Evolutionary conservation across 768 basidiomycete genomes (phyloP).

Genomic region (Mrakia hoshinonis): DNA sequence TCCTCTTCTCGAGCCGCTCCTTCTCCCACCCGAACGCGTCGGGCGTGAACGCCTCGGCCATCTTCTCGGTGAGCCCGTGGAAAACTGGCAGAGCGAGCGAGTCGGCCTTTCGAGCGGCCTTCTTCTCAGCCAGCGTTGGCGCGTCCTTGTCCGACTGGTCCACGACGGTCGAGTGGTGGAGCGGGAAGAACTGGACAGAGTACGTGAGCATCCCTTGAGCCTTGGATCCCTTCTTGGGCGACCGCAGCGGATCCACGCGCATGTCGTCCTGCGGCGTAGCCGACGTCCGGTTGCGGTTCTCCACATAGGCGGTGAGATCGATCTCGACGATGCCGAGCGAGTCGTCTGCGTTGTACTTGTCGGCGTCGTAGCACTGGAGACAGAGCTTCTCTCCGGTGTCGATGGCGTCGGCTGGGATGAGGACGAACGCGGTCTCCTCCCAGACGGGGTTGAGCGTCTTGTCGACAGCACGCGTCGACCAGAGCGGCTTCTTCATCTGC

Average conservation of each 20-base stretch:
- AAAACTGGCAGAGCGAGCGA: background rate
- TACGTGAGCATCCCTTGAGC: slow-evolving; percentile 35
- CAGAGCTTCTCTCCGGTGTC: slow-evolving; percentile 39
- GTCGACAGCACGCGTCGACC: slow-evolving; percentile 39
- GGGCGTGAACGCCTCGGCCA: slow-evolving; percentile 27
- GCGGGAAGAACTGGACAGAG: slow-evolving; percentile 37
- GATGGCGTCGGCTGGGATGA: slow-evolving; percentile 37
- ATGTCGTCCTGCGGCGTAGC: background rate
- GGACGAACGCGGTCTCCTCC: slow-evolving; percentile 41
- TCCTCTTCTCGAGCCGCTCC: slow-evolving; percentile 35
- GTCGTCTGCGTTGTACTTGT: slow-evolving; percentile 40
- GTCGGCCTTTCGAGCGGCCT: slow-evolving; percentile 21
- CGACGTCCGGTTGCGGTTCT: background rate
- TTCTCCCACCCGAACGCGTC: slow-evolving; percentile 37
- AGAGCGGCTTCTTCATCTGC: slow-evolving; percentile 38
- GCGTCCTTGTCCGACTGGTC: background rate
- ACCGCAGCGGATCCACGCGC: slow-evolving; percentile 1
- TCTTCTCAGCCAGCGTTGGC: background rate
- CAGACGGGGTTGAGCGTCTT: slow-evolving; percentile 38
- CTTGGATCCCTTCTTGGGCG: slow-evolving; percentile 31
- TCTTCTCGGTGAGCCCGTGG: background rate
- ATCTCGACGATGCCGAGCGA: slow-evolving; percentile 38
- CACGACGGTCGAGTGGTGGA: slow-evolving; percentile 30
- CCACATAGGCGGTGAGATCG: slow-evolving; percentile 38
- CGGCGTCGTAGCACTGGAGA: slow-evolving; percentile 37